Conservation (phyloP, 2,329 filamentous ascomycete species). For the Epichloe uncinata region DNA sequence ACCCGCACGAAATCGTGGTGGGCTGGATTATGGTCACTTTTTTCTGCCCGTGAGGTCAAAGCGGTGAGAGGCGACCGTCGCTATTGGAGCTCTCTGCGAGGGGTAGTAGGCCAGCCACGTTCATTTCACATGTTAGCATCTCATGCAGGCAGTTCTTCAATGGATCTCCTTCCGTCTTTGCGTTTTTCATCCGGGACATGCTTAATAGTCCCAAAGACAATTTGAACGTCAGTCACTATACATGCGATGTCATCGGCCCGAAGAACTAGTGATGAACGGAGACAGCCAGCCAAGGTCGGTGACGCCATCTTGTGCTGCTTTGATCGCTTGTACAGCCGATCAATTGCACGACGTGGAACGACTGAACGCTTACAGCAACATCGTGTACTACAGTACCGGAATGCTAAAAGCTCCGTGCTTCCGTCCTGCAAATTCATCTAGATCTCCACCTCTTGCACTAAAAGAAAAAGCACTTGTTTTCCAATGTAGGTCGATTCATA, state of each 20-base stretch:
- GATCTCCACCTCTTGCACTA: slow-evolving; percentile 20
- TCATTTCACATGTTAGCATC: too few species aligned
- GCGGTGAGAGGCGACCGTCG: slow-evolving; percentile 14
- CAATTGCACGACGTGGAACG: slow-evolving; percentile 18
- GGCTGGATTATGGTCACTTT: slow-evolving; percentile 16
- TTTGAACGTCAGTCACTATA: slow-evolving; percentile 27
- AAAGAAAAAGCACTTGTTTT: background rate
- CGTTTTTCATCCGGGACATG: slow-evolving; percentile 7
- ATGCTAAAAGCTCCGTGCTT: slow-evolving; percentile 18
- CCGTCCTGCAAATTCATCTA: slow-evolving; percentile 24
- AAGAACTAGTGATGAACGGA: slow-evolving; percentile 13
- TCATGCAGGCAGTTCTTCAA: too few species aligned
- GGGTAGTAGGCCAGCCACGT: background rate
- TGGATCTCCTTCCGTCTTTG: too few species aligned
- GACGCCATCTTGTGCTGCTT: slow-evolving; percentile 9
- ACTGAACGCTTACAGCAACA: slow-evolving; percentile 23
- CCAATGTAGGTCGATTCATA: slow-evolving; percentile 12
- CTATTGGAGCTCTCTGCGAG: background rate
- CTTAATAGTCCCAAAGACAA: slow-evolving; percentile 26
- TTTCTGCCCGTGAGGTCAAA: slow-evolving; percentile 19
- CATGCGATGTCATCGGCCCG: slow-evolving; percentile 19
- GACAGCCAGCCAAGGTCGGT: slow-evolving; percentile 18
- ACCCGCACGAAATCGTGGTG: slow-evolving; percentile 16
- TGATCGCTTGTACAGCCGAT: slow-evolving; percentile 13
- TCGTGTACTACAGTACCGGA: slow-evolving; percentile 25